Conservation (phyloP, 2,329 filamentous ascomycete species). For the Xylariaceae sp. region DNA sequence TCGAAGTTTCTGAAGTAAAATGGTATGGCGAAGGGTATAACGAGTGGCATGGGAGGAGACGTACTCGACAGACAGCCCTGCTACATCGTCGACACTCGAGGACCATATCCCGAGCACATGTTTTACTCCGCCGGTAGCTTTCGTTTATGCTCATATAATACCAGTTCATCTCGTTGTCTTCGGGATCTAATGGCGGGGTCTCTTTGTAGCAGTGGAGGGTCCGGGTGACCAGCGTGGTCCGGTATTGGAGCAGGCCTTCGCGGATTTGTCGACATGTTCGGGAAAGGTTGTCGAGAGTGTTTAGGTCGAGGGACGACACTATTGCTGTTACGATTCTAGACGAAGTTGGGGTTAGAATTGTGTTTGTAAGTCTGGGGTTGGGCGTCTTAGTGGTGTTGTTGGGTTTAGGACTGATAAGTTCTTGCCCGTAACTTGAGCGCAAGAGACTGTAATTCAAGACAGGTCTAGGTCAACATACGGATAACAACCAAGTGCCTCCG, state of each 20-base stretch:
- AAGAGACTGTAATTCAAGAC: slow-evolving; percentile 10
- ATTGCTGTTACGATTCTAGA: slow-evolving; percentile 73
- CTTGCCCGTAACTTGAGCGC: too few species aligned
- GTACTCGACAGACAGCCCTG: slow-evolving; percentile 76
- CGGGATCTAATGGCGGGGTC: slow-evolving; percentile 49
- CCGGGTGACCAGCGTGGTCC: slow-evolving; percentile 66
- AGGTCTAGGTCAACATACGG: slow-evolving; percentile 53
- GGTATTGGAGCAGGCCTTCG: slow-evolving; percentile 74
- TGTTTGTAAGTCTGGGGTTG: slow-evolving; percentile 6
- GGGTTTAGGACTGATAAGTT: too few species aligned
- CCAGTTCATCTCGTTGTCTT: slow-evolving; percentile 57
- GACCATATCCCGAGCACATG: slow-evolving; percentile 86
- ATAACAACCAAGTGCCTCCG: slow-evolving; percentile 64
- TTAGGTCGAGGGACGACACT: slow-evolving; percentile 77
- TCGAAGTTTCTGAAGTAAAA: not conserved
- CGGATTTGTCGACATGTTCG: slow-evolving; percentile 79
- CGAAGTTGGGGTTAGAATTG: slow-evolving; percentile 9
- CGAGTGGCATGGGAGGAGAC: slow-evolving; percentile 26
- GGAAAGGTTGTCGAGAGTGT: slow-evolving; percentile 79
- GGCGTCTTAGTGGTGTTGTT: too few species aligned
- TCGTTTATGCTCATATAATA: slow-evolving; percentile 51
- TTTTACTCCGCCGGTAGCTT: slow-evolving; percentile 60
- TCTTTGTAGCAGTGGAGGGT: slow-evolving; percentile 83
- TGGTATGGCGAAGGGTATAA: too few species aligned
- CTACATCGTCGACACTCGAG: slow-evolving; percentile 76